Evolutionary conservation across 2,329 filamentous ascomycete genomes (phyloP).

Genomic region (Alternaria tenuissima): DNA sequence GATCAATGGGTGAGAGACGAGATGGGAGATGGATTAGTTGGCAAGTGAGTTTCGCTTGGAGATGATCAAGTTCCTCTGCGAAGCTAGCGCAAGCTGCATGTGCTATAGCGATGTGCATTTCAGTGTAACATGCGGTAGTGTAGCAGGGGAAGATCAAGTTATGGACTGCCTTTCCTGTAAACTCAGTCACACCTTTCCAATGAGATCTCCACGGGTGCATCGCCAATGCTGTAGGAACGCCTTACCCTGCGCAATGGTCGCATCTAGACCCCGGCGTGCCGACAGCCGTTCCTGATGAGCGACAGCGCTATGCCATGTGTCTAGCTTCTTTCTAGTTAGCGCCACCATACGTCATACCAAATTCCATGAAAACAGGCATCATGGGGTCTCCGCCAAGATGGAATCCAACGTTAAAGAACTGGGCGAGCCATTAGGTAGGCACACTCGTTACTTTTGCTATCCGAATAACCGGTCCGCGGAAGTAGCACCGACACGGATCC

Average conservation of each 20-base stretch:
- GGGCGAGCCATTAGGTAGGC: not conserved
- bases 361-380: slow-evolving; percentile 15
- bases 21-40: not conserved
- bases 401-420: slow-evolving; percentile 3
- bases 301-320: not conserved
- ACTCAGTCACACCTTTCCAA: not conserved
- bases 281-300: slow-evolving; percentile 12
- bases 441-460: slow-evolving; percentile 2
- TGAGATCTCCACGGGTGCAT: not conserved
- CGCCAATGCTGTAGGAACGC: slow-evolving; percentile 1
- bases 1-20: not conserved
- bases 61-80: not conserved
- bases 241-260: slow-evolving; percentile 9
- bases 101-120: not conserved
- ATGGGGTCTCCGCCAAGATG: slow-evolving; percentile 2
- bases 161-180: too few relatives aligned
- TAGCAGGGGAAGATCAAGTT: not conserved
- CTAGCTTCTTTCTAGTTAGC: slow-evolving; percentile 12
- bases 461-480: slow-evolving; percentile 6
- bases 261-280: slow-evolving; percentile 11
- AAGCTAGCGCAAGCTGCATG: not conserved
- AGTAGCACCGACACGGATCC: slow-evolving; percentile 21
- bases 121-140: not conserved
- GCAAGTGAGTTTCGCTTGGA: not conserved
- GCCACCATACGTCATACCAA: slow-evolving; percentile 10